Base-by-base conservation (phyloP, 768 basidiomycete genomes). In the Boletus reticulatus region DNA sequence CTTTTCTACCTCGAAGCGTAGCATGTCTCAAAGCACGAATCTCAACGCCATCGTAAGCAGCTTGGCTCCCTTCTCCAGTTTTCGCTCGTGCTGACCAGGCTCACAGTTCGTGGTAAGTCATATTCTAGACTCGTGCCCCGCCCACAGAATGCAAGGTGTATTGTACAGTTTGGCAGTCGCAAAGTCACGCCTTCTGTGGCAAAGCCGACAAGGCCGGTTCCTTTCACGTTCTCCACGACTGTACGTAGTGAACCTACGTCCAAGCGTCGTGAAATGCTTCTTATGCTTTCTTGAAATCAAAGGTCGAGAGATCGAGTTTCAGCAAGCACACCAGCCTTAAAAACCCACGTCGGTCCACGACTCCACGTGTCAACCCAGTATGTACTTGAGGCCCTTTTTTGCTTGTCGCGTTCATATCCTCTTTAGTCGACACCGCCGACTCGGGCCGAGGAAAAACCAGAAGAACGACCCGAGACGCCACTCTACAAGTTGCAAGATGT, bases 401-500 rank as follows among this genome's bases (percentile, higher is more conserved):
- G 1, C 14, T 46, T 22, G 16, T n/a, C 22, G 19, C 19, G 13
- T 24, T 42, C 17, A 14, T 38, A 27, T 50, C 20, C 17, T 38
- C 17, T 10, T 11, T 29, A 39, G 48, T 13, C 44, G 11, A 22
- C 48, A 27, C 44, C 31, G 1, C 24, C 42, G 14, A 9, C 32
- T 3, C 51, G 9, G 31, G 19, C 32, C 1, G 32, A 59, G 14
- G 48, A 52, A 43, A 38, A 17, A 29, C 11, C 41, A 2, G 44
- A 58, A 43, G 56, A 50, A 34, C 17, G 19, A 20, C 4, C 46
- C 16, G 27, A 27, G 27, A 32, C 36, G 17, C 36, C 48, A 20
- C 56, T 58, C 29, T 59, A 58, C 43, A 22, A 57, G 32, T 36
- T 60, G 53, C 42, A 31, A 10, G 59, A 61, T 19, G 44, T 61